phyloP scores from a whole-genome alignment of 441 rosid species.

The Populus hybrid region DNA sequence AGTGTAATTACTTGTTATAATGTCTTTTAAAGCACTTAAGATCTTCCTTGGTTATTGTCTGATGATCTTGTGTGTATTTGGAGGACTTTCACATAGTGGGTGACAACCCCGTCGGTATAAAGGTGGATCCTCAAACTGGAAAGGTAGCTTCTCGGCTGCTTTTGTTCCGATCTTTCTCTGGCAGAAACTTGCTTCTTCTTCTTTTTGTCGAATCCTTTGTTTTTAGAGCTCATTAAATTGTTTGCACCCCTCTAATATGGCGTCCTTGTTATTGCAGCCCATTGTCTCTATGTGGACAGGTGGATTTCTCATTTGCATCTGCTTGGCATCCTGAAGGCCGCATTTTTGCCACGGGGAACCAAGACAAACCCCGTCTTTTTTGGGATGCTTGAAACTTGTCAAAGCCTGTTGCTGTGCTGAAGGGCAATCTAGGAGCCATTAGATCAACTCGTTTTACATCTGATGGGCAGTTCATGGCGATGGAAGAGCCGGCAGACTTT shows the following conservation, averaged over 20 bases:
- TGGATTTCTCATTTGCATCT: conserved; percentile 62
- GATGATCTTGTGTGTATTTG: too few relatives aligned
- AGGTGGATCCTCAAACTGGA: conserved; percentile 70
- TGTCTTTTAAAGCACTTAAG: too few relatives aligned
- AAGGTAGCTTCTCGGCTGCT: conserved; percentile 39
- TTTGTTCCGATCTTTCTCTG: background rate
- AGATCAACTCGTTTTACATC: conserved; percentile 46
- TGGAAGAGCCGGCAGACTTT: conserved; percentile 61
- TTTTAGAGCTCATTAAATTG: background rate
- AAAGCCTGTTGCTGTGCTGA: conserved; percentile 47
- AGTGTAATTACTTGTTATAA: too few relatives aligned
- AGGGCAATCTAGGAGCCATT: conserved; percentile 59
- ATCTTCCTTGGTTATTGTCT: too few relatives aligned
- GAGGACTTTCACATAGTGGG: conserved; percentile 44
- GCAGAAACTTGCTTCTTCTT: too few relatives aligned
- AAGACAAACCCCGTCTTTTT: conserved; percentile 54
- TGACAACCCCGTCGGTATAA: conserved; percentile 63
- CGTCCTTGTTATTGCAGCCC: conserved; percentile 28
- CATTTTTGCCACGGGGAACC: conserved; percentile 62
- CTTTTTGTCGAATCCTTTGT: conserved; percentile 5
- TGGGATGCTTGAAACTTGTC: conserved; percentile 56
- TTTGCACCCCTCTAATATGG: conserved; percentile 5
- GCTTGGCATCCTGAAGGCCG: conserved; percentile 59
- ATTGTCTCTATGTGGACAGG: conserved; percentile 42
- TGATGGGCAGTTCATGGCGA: conserved; percentile 54